Conservation (phyloP, 495 filamentous ascomycete genomes). For the Penicilliopsis zonata region DNA sequence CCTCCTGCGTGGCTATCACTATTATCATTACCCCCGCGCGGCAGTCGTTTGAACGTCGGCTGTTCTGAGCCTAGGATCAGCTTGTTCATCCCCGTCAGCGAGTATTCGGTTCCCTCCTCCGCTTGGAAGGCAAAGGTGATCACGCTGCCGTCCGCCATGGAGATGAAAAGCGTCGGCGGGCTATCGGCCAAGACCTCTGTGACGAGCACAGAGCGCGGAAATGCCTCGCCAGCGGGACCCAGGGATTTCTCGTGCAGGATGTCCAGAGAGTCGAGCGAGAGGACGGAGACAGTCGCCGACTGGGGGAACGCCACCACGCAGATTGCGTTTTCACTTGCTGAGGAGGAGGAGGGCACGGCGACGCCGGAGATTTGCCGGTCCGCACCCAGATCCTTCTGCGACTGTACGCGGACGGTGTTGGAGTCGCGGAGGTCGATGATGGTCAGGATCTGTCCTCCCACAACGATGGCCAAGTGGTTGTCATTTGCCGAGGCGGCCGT, state of each 20-base stretch:
- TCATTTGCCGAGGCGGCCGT: conserved; percentile 69
- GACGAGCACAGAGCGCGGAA: conserved; percentile 73
- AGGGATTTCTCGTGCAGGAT: conserved; percentile 50
- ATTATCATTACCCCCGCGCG: conserved; percentile 42
- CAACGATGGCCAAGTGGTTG: conserved; percentile 53
- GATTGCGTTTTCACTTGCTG: too few relatives aligned
- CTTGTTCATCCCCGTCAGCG: conserved; percentile 61
- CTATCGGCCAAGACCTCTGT: conserved; percentile 52
- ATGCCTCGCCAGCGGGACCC: conserved; percentile 45
- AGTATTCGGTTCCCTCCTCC: conserved; percentile 32
- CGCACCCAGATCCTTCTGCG: conserved; percentile 45
- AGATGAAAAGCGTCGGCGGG: conserved; percentile 70
- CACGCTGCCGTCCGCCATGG: conserved; percentile 91
- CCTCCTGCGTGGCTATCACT: too few relatives aligned
- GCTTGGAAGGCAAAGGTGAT: conserved; percentile 69
- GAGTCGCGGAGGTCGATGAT: conserved; percentile 51
- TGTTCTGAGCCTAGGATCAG: conserved; percentile 80
- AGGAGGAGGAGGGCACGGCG: conserved; percentile 42
- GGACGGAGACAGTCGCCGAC: conserved; percentile 56
- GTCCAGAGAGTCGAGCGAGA: conserved; percentile 51
- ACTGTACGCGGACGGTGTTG: conserved; percentile 41
- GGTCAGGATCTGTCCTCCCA: conserved; percentile 55
- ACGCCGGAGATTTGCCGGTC: conserved; percentile 77
- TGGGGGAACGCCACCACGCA: conserved; percentile 82
- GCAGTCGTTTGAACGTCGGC: conserved; percentile 66